Conservation (phyloP, 2,329 filamentous ascomycete species). For the Pyricularia sp. region DNA sequence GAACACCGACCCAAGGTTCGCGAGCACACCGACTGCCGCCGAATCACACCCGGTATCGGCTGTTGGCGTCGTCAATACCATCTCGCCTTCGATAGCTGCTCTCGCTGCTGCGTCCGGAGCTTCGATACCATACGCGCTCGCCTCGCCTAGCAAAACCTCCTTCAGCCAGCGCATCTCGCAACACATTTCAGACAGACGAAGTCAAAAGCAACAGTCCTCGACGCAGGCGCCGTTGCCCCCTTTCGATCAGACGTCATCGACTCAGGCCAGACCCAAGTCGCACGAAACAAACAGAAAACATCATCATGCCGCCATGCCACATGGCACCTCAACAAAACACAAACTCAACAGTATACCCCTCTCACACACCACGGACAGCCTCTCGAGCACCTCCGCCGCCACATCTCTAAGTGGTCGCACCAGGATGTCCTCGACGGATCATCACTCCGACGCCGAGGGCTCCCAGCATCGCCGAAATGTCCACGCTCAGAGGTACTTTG, state of each 20-base stretch:
- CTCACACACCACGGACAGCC: slow-evolving; percentile 30
- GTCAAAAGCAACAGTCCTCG: not conserved
- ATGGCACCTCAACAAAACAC: slow-evolving; percentile 12
- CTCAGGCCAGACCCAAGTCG: slow-evolving; percentile 7
- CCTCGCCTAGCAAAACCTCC: slow-evolving; percentile 2
- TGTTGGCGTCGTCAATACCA: not conserved
- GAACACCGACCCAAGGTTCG: not conserved
- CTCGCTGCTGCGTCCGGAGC: slow-evolving; percentile 5
- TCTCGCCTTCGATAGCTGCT: slow-evolving; percentile 3
- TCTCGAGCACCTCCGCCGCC: slow-evolving; percentile 35
- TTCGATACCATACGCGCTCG: slow-evolving; percentile 2
- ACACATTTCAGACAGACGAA: not conserved
- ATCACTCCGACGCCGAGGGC: slow-evolving; percentile 32
- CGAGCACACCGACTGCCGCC: not conserved
- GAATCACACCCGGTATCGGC: not conserved
- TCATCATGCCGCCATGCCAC: slow-evolving; percentile 27
- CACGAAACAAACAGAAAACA: not conserved
- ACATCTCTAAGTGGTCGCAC: slow-evolving; percentile 33
- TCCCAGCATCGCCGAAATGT: slow-evolving; percentile 11
- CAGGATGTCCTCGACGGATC: slow-evolving; percentile 37
- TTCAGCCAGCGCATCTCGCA: slow-evolving; percentile 1
- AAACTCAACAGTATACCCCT: slow-evolving; percentile 9
- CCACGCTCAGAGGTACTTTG: slow-evolving; percentile 42
- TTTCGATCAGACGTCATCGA: slow-evolving; percentile 8
- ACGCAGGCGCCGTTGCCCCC: not conserved